Base-by-base conservation (phyloP, 371 early-diverging fungal species). In the Nematocida sp. region DNA sequence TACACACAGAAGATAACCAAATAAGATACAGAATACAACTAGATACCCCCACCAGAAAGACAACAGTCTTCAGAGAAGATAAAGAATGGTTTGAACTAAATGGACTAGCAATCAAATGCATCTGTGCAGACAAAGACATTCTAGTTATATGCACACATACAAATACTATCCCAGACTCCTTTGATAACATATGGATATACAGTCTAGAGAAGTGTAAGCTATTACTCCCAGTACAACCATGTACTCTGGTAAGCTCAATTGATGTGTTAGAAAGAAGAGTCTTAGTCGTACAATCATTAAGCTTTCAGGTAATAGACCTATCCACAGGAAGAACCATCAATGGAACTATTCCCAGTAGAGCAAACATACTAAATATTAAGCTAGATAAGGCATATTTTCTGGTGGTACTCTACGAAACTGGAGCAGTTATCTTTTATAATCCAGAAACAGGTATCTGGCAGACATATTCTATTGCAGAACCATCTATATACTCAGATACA, bases 301-400 rank as follows among this genome's bases (percentile, higher is more conserved):
- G n/a, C 1, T 78, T 79, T 52, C 63, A 47, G 29, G 63, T 82
- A 4, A 32, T 82, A 34, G 54, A 78, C 40, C 34, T 81, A 17
- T 19, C 31, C 11, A 61, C 45, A 43, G n/a, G 58, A 32, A 66
- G 19, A 1, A 32, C 53, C 13, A 25, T 58, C 17, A 40, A 58
- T 13, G 75, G 52, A 19, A 23, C n/a, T 7, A 23, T 79, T 21
- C 49, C 64, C 9, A 23, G 3, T 15, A 23, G 27, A 2, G 17
- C 61, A 3, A 75, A 11, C 7, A 51, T 78, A 2, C 32, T 67
- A 27, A 63, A 60, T 34, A 49, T 80, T 17, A 29, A 29, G 4
- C 70, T 82, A 1, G 47, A 65, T 63, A 57, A 64, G 53, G 67
- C 19, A 29, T 80, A 80, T 58, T 80, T 70, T 57, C 21, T 82